phyloP scores from a whole-genome alignment of 139 green algal species.

The Tetraselmis striata region DNA sequence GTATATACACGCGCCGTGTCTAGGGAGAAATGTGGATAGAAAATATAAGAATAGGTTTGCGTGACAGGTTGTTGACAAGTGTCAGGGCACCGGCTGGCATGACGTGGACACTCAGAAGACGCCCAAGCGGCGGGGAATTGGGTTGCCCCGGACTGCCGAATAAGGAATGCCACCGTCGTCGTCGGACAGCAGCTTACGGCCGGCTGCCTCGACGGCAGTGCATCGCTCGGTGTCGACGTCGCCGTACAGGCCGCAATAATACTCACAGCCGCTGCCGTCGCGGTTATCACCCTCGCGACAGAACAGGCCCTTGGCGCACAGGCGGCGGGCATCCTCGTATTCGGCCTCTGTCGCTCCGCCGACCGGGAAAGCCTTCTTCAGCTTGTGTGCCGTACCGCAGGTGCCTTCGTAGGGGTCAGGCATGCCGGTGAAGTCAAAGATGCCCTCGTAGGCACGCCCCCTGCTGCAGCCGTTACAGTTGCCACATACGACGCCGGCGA shows the following conservation, averaged over 20 bases:
- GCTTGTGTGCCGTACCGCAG: background rate
- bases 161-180: too few relatives aligned
- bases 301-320: conserved; percentile 1
- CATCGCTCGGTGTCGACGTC: too few relatives aligned
- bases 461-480: background rate
- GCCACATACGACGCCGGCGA: background rate
- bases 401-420: background rate
- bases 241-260: background rate
- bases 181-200: too few relatives aligned
- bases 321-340: background rate
- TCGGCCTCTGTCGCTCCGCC: background rate
- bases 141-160: too few relatives aligned
- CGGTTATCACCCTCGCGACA: background rate
- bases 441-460: background rate
- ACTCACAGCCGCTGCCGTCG: background rate
- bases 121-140: too few relatives aligned
- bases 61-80: too few relatives aligned
- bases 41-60: too few relatives aligned
- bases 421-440: background rate
- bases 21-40: too few relatives aligned
- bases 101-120: too few relatives aligned
- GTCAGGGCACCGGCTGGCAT: too few relatives aligned
- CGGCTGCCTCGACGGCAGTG: too few relatives aligned
- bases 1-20: too few relatives aligned
- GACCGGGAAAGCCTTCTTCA: background rate